phyloP scores from a whole-genome alignment of 2,329 filamentous ascomycete genomes.

The Dactylellina sp. region DNA sequence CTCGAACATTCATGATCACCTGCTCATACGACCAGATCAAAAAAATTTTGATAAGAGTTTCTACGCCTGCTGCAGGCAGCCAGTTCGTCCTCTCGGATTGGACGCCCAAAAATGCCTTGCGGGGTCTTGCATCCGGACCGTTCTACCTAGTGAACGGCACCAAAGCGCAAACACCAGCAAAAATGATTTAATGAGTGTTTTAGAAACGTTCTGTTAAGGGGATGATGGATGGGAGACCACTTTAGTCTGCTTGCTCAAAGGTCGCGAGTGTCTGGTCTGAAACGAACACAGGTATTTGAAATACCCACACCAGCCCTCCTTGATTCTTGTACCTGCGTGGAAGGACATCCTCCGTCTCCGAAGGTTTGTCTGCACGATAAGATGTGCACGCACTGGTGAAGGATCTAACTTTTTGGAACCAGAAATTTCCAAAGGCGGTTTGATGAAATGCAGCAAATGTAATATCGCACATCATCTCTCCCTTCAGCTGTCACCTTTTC shows the following conservation, averaged over 20 bases:
- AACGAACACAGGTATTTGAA: slow-evolving; percentile 37
- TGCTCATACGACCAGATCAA: background rate
- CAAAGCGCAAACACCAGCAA: slow-evolving; percentile 39
- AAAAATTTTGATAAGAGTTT: slow-evolving; percentile 11
- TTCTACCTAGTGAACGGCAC: slow-evolving; percentile 10
- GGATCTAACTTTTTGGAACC: slow-evolving; percentile 7
- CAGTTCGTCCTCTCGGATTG: slow-evolving; percentile 17
- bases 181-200: slow-evolving; percentile 22
- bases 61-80: slow-evolving; percentile 1
- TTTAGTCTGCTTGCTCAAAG: slow-evolving; percentile 14
- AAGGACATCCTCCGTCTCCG: background rate
- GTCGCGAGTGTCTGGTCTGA: slow-evolving; percentile 21
- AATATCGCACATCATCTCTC: background rate
- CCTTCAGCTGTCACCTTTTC: too few relatives aligned
- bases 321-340: slow-evolving; percentile 18
- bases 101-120: slow-evolving; percentile 24
- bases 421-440: background rate
- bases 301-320: slow-evolving; percentile 1
- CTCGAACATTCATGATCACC: slow-evolving; percentile 32
- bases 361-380: too few relatives aligned
- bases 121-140: background rate
- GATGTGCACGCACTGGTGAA: too few relatives aligned
- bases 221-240: too few relatives aligned
- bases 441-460: slow-evolving; percentile 1
- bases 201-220: background rate